Conservation (phyloP, 2,329 filamentous ascomycete genomes). For the Pseudocercospora cruenta region DNA sequence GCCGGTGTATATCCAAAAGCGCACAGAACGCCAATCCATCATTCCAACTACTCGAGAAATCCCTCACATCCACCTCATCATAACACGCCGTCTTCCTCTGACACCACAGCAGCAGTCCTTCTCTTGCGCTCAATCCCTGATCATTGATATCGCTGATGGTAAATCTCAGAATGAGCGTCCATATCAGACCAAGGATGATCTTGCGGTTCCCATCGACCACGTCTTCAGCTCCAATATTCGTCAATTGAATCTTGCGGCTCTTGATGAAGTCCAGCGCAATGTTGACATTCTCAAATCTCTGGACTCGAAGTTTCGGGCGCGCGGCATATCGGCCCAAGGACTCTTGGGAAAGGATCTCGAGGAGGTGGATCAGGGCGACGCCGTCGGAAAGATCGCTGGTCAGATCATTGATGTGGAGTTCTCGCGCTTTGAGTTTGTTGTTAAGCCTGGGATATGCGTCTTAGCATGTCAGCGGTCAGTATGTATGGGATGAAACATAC, state of each 20-base stretch:
- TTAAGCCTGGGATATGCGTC: constrained; percentile 67
- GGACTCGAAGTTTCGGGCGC: constrained; percentile 92
- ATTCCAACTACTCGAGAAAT: constrained; percentile 97
- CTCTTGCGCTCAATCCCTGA: constrained; percentile 96
- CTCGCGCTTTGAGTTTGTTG: constrained; percentile 81
- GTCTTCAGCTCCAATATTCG: constrained; percentile 97
- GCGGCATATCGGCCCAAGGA: constrained; percentile 96
- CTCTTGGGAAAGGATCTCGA: constrained; percentile 93
- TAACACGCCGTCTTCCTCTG: constrained; percentile 98
- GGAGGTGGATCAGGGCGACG: constrained; percentile 92
- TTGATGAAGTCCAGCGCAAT: constrained; percentile 93
- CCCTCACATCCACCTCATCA: constrained; percentile 90
- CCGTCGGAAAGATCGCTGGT: constrained; percentile 91
- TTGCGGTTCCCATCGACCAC: constrained; percentile 97
- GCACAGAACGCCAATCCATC: constrained; percentile 96
- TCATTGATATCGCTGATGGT: constrained; percentile 99
- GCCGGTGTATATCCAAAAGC: constrained; percentile 92
- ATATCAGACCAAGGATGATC: constrained; percentile 95
- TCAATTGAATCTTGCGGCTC: constrained; percentile 89
- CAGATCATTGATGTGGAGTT: constrained; percentile 81
- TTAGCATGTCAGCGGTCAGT: background rate
- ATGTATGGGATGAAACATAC: constrained; percentile 48
- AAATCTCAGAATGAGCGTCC: constrained; percentile 96
- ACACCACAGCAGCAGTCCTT: constrained; percentile 93
- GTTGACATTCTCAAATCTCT: constrained; percentile 98